Percentiles rank a stretch among this genome's conserved stretches.
phyloP scores from a whole-genome alignment of 2,329 filamentous ascomycete genomes.

The Blastomyces parvus region DNA sequence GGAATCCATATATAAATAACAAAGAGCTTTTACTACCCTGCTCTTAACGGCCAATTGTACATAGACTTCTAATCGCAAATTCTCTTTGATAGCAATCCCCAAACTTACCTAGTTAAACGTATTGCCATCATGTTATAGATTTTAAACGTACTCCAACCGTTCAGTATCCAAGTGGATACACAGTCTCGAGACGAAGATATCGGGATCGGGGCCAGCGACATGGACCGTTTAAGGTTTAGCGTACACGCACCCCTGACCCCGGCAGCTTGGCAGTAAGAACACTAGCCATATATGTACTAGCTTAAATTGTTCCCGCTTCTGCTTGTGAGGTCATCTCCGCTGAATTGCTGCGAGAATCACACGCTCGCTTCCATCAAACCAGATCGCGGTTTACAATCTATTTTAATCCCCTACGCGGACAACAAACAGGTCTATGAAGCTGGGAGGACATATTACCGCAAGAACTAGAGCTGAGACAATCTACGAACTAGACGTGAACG shows the following conservation, averaged over 20 bases:
- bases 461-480: background rate
- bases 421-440: background rate
- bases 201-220: too few relatives aligned
- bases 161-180: too few relatives aligned
- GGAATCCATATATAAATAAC: too few relatives aligned
- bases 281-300: slow-evolving; percentile 1
- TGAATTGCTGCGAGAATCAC: background rate
- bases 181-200: too few relatives aligned
- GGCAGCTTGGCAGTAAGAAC: too few relatives aligned
- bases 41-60: too few relatives aligned
- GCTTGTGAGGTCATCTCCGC: background rate
- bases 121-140: too few relatives aligned
- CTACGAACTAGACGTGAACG: background rate
- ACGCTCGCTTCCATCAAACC: background rate
- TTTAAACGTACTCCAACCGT: too few relatives aligned
- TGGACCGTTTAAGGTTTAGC: background rate
- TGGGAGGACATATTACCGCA: background rate
- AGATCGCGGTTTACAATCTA: background rate
- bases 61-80: too few relatives aligned
- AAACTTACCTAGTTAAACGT: too few relatives aligned
- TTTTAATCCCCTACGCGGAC: background rate
- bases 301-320: background rate
- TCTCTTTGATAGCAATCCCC: too few relatives aligned
- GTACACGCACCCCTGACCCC: background rate
- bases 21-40: too few relatives aligned